Base-by-base conservation (phyloP, 2,329 filamentous ascomycete genomes). In the Onygenales sp. region DNA sequence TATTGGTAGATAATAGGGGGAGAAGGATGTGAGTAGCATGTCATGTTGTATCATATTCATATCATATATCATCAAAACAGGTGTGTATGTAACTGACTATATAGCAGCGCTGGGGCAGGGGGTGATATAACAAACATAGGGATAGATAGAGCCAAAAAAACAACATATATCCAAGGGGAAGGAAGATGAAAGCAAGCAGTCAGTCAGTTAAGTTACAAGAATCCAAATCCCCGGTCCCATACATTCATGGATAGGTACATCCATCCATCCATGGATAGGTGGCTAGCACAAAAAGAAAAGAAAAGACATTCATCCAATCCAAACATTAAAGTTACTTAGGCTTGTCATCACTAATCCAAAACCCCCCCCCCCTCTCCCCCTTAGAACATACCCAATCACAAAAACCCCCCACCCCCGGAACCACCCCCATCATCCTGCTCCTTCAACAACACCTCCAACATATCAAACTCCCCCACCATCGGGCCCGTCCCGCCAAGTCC, bases 401-500 rank as follows among this genome's bases (percentile, higher is more conserved):
- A 14, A 9, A 11, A 44, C 10, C 44, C 27, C 13, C 9, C 31
- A 9, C 40, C 49, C 17, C 45, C 49, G 3, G 44, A 54, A 6
- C 65, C 63, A 7, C 57, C 61, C 42, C 62, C 63, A 9, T 63
- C 64, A 49, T 68, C 67, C 39, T 69, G 68, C 58, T 73, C 70
- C 47, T 73, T 72, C 31, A 73, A 63, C 11, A 75, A 62, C 5
- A 74, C 69, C 57, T 75, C 73, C n/a, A 76, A 60, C 71, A 75
- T 73, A 54, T 76, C 73, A 52, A 73, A 72, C 45, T 73, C 79
- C 2, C 78, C 80, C 11, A 84, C 72, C 66, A 82, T 80, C n/a
- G 80, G 80, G 0, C 81, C 81, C 17, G 77, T 80, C 21, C 82
- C 80, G 52, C 82, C 79, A 1, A 78, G 75, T 10, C 78, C 78